Evolutionary conservation across 495 filamentous ascomycete species (phyloP).

Genomic region (Achaetomiella virescens): DNA sequence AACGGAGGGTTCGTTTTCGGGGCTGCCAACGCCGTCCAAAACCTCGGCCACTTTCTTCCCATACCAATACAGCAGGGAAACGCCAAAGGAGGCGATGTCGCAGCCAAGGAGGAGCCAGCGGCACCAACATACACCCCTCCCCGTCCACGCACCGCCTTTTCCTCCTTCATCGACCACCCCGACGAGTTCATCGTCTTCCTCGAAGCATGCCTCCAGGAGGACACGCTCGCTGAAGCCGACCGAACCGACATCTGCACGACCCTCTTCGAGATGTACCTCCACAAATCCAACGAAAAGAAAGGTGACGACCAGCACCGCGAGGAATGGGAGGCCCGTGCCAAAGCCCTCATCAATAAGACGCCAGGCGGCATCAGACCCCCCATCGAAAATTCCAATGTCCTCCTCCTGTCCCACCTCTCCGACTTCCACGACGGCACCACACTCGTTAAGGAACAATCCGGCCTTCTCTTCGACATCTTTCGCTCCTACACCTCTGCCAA

Average conservation of each 20-base stretch:
- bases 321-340: slow-evolving; percentile 86
- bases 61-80: slow-evolving; percentile 54
- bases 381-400: slow-evolving; percentile 90
- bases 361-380: slow-evolving; percentile 49
- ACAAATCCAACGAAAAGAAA: slow-evolving; percentile 71
- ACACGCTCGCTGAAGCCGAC: slow-evolving; percentile 59
- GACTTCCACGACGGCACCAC: slow-evolving; percentile 86
- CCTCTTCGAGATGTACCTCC: slow-evolving; percentile 94
- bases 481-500: slow-evolving; percentile 91
- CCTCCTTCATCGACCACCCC: slow-evolving; percentile 90
- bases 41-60: slow-evolving; percentile 73
- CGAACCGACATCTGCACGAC: slow-evolving; percentile 88
- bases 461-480: slow-evolving; percentile 90
- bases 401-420: slow-evolving; percentile 86
- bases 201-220: slow-evolving; percentile 70
- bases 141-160: slow-evolving; percentile 86
- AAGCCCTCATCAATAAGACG: slow-evolving; percentile 63
- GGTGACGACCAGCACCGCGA: slow-evolving; percentile 55
- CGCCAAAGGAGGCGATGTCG: slow-evolving; percentile 32
- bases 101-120: slow-evolving; percentile 22
- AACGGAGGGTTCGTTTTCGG: slow-evolving; percentile 49
- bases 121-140: slow-evolving; percentile 58
- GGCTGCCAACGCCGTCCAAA: slow-evolving; percentile 68
- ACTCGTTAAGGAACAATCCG: slow-evolving; percentile 88
- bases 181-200: slow-evolving; percentile 86